Conservation (phyloP, 2,329 filamentous ascomycete species). For the Onygenales sp. region DNA sequence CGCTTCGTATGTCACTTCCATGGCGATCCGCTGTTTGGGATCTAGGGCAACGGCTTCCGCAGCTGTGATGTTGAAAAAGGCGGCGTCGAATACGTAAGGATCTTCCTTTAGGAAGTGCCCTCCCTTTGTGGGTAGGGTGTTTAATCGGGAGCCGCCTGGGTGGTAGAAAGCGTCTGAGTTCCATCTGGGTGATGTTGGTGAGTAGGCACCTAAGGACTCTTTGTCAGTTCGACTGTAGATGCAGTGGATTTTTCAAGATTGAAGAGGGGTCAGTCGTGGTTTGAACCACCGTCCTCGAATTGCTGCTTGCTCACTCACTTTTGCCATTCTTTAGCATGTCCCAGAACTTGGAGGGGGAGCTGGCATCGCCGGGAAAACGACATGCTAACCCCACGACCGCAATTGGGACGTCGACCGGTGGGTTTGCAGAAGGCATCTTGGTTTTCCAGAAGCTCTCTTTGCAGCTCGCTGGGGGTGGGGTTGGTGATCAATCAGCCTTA, state of each 20-base stretch:
- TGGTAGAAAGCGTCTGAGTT: background rate
- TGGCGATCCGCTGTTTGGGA: constrained; percentile 13
- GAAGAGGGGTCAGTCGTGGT: no score
- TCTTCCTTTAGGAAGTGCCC: constrained; percentile 4
- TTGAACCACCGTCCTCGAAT: no score
- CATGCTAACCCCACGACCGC: background rate
- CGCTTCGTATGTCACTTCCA: constrained; percentile 21
- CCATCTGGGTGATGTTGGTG: background rate
- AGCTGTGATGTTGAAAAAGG: constrained; percentile 3
- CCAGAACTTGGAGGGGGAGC: background rate
- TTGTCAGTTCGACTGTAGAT: no score
- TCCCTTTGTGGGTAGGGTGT: background rate
- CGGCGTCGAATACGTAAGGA: constrained; percentile 1
- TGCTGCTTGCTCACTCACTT: no score
- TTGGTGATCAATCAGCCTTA: no score
- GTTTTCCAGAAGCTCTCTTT: no score
- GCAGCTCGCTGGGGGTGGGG: no score
- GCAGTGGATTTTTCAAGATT: no score
- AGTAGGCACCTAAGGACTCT: no score
- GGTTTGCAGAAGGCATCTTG: no score
- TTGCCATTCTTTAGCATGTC: constrained; percentile 9
- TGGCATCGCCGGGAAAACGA: background rate
- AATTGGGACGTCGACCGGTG: background rate
- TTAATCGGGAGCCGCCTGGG: background rate
- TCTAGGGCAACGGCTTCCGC: background rate